Evolutionary conservation across 495 filamentous ascomycete genomes (phyloP), one percentile per base, ranked within the genome.

Genomic region (Neurospora sp.): DNA sequence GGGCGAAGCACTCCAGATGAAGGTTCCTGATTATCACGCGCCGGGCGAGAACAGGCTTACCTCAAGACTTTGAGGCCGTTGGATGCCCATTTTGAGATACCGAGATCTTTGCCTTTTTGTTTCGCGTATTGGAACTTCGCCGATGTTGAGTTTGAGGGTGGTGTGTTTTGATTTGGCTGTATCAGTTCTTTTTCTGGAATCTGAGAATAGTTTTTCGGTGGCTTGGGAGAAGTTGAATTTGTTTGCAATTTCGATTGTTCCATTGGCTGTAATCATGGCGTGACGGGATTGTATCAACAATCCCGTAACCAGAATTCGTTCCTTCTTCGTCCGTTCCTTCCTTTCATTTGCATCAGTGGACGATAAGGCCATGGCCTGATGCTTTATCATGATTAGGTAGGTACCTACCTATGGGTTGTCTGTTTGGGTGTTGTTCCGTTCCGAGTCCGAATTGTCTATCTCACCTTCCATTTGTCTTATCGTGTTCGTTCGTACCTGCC

Each of bases 1-100:
- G 35, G 92, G 92, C 20, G 84, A 86, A 60, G 92, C 88, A 54
- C 84, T 96, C 72, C 88, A 93, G 73, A 95, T 96, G 92, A 89
- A 89, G 78, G 90, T 95, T 8, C 85, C 86, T 4, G 86, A 82
- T 10, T 90, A 91, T 75, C 82, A 90, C 74, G 89, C 88, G 1
- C 88, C 89, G 0, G 88, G 87, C 4, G 87, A 90, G 77, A 75
- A 79, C 60, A 46, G 73, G 5, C 77, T 83, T 41, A 76, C 76
- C 11, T 82, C 74, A 70, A 79, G 82, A 14, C 75, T 78, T 23
- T 78, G 46, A 74, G 38, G n/a, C 18, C 18, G 35, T 39, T 20
- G 31, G 7, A 37, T 23, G 31, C 31, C 10, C 27, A n/a, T 10
- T 39, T 70, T 20, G 23, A 35, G 12, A 18, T 37, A 11, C 8